Evolutionary conservation across 306 rosid genomes (phyloP).

Genomic region (Ziziphus jujuba): DNA sequence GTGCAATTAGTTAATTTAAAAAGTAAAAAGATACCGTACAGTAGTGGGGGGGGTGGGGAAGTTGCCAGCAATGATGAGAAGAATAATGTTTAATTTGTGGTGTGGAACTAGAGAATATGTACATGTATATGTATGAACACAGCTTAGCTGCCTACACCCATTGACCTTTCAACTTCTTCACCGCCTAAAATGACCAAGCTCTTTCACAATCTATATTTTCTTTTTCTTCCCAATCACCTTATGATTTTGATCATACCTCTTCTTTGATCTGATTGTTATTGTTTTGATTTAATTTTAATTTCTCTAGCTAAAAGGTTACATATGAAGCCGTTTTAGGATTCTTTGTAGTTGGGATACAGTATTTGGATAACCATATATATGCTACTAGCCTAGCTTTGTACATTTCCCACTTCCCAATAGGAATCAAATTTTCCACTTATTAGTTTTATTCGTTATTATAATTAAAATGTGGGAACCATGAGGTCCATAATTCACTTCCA

Average conservation of each 20-base stretch:
- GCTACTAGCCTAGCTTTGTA: no score
- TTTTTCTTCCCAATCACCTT: neutral
- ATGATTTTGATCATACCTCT: neutral
- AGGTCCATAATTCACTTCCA: no score
- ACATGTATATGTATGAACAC: neutral
- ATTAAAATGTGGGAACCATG: no score
- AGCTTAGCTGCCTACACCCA: constrained; percentile 13
- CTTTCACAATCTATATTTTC: no score
- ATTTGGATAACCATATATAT: no score
- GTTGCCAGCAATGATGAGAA: constrained; percentile 44
- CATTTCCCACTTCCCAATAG: no score
- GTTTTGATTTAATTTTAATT: neutral
- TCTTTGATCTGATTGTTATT: neutral
- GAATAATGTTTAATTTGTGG: constrained; percentile 38
- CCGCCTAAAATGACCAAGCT: no score
- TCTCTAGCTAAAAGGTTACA: neutral
- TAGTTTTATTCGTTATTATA: no score
- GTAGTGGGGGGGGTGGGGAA: constrained; percentile 40
- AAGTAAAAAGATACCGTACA: constrained; percentile 27
- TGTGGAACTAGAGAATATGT: constrained; percentile 2
- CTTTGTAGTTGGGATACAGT: neutral
- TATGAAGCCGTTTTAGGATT: constrained; percentile 3
- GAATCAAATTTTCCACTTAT: no score
- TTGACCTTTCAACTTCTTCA: neutral
- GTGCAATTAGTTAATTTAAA: constrained; percentile 5